Evolutionary conservation across 2,329 filamentous ascomycete species (phyloP), one percentile per base, ranked within the genome.

Genomic region (Aspergillus transmontanensis): DNA sequence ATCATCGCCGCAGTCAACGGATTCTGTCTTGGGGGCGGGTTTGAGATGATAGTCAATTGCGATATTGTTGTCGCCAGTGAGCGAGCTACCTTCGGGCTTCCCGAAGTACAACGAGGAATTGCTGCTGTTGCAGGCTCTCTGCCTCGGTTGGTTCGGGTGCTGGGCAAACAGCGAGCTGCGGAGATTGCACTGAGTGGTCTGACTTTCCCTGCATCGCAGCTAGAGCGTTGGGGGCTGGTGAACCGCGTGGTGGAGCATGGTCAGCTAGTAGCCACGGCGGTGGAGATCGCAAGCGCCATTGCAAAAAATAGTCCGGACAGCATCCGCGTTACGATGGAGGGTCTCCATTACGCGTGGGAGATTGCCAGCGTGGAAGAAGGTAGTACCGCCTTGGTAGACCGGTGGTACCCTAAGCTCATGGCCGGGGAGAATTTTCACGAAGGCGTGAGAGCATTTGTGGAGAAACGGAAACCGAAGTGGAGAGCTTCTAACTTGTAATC

Each of bases 1-100:
- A 83, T 94, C 60, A 85, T 94, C 32, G 90, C 88, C 1, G 91
- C 91, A 1, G 89, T 94, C 23, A 92, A 93, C 72, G 91, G 91
- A 7, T 80, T 90, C 21, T 91, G 89, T 62, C 83, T 91, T 53
- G 91, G 91, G 41, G 91, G 91, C 59, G 91, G 90, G 1, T 89
- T 91, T 77, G 91, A 94, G 80, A 92, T 93, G 79, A 84, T 87
- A 14, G 80, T 90, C 56, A 92, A 93, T 76, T 86, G 85, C 66
- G 92, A 95, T 79, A 79, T 94, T 61, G 84, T 93, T 58, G 66
- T 72, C 54, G 75, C 75, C 4, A 79, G 83, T 2, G 73, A 78
- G 3, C 71, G 74, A 14, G 89, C 90, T 0, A 79, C 77, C 30
- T 93, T 94, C 72, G 86, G 84, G 1, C 81, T 94, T 7, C 90